Conservation (phyloP, 306 rosid species). For the Gastrolobium villosum region DNA sequence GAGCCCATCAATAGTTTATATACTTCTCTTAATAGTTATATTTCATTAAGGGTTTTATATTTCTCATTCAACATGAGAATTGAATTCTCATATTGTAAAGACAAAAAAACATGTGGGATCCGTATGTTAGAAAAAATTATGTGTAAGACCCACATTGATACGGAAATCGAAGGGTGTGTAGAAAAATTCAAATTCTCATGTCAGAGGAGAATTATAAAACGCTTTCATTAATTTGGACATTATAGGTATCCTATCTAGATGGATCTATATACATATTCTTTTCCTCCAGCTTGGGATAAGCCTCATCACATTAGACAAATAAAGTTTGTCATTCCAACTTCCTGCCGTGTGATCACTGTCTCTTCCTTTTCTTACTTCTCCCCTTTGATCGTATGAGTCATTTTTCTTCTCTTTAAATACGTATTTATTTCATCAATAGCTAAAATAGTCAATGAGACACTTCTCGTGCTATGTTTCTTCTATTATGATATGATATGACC, state of each 20-base stretch:
- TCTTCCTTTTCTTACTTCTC: slow-evolving; percentile 16
- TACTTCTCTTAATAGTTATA: no score
- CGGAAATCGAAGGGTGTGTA: no score
- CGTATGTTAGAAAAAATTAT: no score
- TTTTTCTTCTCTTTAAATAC: slow-evolving; percentile 44
- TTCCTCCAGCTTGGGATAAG: slow-evolving; percentile 57
- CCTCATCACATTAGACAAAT: slow-evolving; percentile 54
- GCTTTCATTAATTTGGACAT: slow-evolving; percentile 37
- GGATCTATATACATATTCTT: slow-evolving; percentile 49
- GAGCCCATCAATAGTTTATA: no score
- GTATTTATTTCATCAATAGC: slow-evolving; percentile 37
- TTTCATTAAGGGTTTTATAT: no score
- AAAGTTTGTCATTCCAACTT: slow-evolving; percentile 43
- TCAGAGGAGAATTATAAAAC: no score
- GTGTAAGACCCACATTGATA: no score
- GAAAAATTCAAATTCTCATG: no score
- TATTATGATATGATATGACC: slow-evolving; percentile 15
- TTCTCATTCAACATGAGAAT: no score
- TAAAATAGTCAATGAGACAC: slow-evolving; percentile 46
- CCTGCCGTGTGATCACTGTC: slow-evolving; percentile 33
- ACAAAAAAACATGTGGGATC: no score
- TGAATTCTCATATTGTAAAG: no score
- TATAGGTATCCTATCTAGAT: slow-evolving; percentile 46
- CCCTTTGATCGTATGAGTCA: slow-evolving; percentile 44
- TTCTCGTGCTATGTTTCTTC: slow-evolving; percentile 49